Percentiles rank a stretch among this genome's conserved stretches.
Evolutionary conservation across 2,329 filamentous ascomycete species (phyloP).

Genomic region (Epichloe glyceriae): DNA sequence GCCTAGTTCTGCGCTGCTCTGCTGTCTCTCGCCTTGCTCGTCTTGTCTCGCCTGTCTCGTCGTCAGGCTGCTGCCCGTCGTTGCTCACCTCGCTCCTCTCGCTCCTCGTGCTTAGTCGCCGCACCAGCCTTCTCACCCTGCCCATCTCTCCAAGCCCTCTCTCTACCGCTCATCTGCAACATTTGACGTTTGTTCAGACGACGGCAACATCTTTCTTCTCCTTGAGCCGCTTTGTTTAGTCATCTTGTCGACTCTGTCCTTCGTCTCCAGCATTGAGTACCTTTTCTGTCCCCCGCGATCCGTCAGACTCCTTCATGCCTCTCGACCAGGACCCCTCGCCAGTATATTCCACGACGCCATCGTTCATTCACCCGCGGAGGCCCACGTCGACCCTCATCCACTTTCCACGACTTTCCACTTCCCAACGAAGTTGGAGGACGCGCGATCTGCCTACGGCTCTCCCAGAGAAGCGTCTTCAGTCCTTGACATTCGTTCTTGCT

Average conservation of each 20-base stretch:
- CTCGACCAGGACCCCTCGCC: background rate
- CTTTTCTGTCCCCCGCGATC: background rate
- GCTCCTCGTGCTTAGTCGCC: constrained; percentile 4
- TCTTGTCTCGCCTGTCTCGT: background rate
- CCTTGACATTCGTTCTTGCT: background rate
- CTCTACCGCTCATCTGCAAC: constrained; percentile 3
- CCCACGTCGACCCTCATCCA: constrained; percentile 1
- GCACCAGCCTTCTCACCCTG: constrained; percentile 6
- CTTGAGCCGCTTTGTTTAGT: background rate
- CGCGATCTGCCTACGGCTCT: background rate
- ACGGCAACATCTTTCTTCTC: background rate
- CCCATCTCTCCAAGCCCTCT: constrained; percentile 2
- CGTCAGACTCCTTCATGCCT: constrained; percentile 2
- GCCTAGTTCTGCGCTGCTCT: constrained; percentile 1
- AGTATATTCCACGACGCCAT: constrained; percentile 2
- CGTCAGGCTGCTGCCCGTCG: constrained; percentile 3
- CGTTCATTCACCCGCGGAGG: constrained; percentile 1
- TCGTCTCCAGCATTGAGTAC: background rate
- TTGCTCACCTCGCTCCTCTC: background rate
- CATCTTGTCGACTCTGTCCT: background rate
- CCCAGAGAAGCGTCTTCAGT: background rate
- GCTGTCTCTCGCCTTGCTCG: background rate
- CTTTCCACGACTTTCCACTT: constrained; percentile 6
- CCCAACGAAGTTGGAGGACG: constrained; percentile 2
- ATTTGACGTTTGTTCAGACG: background rate